phyloP scores from a whole-genome alignment of 495 filamentous ascomycete species.

The Penicillium pulvis region DNA sequence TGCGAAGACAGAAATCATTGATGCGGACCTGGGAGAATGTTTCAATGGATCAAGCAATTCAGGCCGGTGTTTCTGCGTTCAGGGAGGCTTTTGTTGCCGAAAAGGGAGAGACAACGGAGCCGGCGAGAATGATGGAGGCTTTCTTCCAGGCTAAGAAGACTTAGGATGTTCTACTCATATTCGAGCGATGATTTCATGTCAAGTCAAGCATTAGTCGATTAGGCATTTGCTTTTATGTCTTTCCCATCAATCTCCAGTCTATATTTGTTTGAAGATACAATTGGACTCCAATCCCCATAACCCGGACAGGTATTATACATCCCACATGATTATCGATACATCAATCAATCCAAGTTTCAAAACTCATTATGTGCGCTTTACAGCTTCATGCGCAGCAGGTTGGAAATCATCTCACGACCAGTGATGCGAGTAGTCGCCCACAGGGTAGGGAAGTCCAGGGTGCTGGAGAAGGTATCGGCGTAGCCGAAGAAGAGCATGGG shows the following conservation, averaged over 20 bases:
- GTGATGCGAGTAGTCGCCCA: slow-evolving; percentile 75
- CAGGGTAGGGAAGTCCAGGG: slow-evolving; percentile 75
- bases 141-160: slow-evolving; percentile 17
- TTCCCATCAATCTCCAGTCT: not conserved
- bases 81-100: slow-evolving; percentile 20
- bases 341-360: not conserved
- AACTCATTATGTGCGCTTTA: slow-evolving; percentile 37
- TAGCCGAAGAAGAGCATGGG: slow-evolving; percentile 88
- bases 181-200: not conserved
- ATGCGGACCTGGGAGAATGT: slow-evolving; percentile 28
- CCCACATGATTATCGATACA: slow-evolving; percentile 1
- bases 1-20: slow-evolving; percentile 28
- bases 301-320: not conserved
- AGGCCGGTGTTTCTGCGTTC: slow-evolving; percentile 25
- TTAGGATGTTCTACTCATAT: not conserved
- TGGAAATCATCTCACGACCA: slow-evolving; percentile 68
- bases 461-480: slow-evolving; percentile 74
- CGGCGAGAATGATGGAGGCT: slow-evolving; percentile 22
- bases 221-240: not conserved
- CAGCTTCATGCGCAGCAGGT: slow-evolving; percentile 71
- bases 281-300: not conserved
- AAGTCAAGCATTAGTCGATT: not conserved
- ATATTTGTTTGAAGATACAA: not conserved
- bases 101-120: slow-evolving; percentile 16
- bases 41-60: slow-evolving; percentile 21